These are phyloP conservation scores for Exsudoporus frostii DNA, from an alignment of 768 basidiomycete genomes.

Conservation along the genomic window DNA sequence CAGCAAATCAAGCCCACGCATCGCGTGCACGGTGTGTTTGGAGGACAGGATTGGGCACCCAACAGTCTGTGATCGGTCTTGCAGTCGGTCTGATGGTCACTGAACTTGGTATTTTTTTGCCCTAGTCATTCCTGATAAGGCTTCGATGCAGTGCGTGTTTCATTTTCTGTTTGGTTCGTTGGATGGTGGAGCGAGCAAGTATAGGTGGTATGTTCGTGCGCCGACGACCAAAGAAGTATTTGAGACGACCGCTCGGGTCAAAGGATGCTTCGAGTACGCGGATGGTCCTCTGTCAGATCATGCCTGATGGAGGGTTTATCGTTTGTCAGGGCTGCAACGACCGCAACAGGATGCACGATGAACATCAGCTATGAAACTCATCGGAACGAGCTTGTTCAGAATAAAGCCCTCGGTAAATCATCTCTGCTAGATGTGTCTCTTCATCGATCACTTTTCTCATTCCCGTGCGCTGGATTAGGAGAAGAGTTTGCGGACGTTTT, in stretches of 20 bases:
- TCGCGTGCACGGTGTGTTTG: slow-evolving; percentile 78
- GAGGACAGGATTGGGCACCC: slow-evolving; percentile 70
- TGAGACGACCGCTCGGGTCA: slow-evolving; percentile 56
- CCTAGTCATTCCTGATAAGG: slow-evolving; percentile 78
- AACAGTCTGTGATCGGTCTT: slow-evolving; percentile 48
- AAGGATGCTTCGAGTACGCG: slow-evolving; percentile 67
- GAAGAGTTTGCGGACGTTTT: slow-evolving; percentile 61
- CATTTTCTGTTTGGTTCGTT: background rate
- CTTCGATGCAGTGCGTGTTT: slow-evolving; percentile 60
- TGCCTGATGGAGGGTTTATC: background rate
- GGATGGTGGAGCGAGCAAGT: background rate
- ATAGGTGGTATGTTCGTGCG: slow-evolving; percentile 70
- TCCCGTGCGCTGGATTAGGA: slow-evolving; percentile 36
- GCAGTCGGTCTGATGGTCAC: background rate
- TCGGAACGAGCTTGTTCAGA: slow-evolving; percentile 61
- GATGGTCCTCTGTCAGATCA: background rate
- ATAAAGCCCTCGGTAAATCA: slow-evolving; percentile 52
- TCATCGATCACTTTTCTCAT: background rate
- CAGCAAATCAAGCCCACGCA: slow-evolving; percentile 79
- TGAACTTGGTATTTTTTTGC: background rate
- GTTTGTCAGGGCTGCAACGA: slow-evolving; percentile 52
- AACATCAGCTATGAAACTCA: slow-evolving; percentile 37
- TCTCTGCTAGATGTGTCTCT: background rate
- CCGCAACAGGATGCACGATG: slow-evolving; percentile 62
- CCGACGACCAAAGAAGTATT: slow-evolving; percentile 60